Base-by-base conservation (phyloP, 352 stramenopile genomes). In the Globisporangium emineosum region DNA sequence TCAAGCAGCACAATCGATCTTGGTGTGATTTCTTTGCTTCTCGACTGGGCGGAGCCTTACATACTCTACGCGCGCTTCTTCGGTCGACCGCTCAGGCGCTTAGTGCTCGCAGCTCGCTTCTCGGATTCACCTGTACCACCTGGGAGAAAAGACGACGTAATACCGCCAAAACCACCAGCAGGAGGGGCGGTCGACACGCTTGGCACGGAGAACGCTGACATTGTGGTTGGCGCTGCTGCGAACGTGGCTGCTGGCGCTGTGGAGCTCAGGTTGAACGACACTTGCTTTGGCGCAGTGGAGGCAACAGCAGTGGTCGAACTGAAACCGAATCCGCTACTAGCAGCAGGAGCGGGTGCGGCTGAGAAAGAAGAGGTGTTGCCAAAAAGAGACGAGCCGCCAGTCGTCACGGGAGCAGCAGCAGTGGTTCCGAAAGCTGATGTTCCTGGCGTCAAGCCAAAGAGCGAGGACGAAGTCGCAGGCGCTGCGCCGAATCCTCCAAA, bases 241-340 rank as follows among this genome's bases (percentile, higher is more conserved):
- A 64, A 59, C 17, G 33, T 49, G 0, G 73, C 72, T 21, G 68
- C 74, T 17, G 61, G 67, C 2, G 73, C 59, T 25, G 68, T 59
- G 72, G 57, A 45, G 69, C 64, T 65, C 62, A 68, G 77, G 61
- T 62, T 88, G 51, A 91, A 91, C 35, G 75, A 86, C 52, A 90
- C 81, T 19, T 78, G 75, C 78, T 90, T 90, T 8, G 80, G 73
- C 5, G 37, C 37, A 45, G 37, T 45, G 37, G 37, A 45, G 3
- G 73, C 68, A 10, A 76, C 65, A 5, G 78, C 56, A 2, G 62
- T 30, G 1, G 62, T 49, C 8, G 51, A 37, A 0, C 74, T 75
- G 30, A 86, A 83, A n/a, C 75, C 73, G 47, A 62, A 67, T 19
- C 53, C 32, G 15, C 42, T 62, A 15, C 21, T 57, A 9, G 52